phyloP scores from a whole-genome alignment of 2,329 filamentous ascomycete genomes.

The Penicillium psychrosexuale region DNA sequence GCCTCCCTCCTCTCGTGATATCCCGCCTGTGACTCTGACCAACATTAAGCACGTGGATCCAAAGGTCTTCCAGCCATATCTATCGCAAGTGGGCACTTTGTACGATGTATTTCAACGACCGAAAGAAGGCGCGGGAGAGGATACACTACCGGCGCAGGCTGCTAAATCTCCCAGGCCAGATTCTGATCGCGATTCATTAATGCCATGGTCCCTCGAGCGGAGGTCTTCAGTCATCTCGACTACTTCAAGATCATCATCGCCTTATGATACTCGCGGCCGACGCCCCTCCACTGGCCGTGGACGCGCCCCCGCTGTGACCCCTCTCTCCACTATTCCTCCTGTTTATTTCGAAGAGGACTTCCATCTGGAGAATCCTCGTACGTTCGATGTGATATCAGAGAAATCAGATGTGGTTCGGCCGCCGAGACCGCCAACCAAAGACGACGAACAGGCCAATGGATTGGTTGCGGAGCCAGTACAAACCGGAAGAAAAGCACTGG shows the following conservation, averaged over 20 bases:
- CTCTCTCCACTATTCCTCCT: constrained; percentile 82
- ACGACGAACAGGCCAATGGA: constrained; percentile 57
- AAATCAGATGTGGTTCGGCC: constrained; percentile 89
- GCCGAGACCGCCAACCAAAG: constrained; percentile 51
- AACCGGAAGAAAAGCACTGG: constrained; percentile 72
- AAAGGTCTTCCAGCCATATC: constrained; percentile 77
- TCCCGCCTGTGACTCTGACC: constrained; percentile 86
- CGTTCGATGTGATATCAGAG: constrained; percentile 95
- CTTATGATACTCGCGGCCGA: constrained; percentile 49
- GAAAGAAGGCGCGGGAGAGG: constrained; percentile 71
- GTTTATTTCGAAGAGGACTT: constrained; percentile 97
- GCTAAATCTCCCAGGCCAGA: constrained; percentile 48
- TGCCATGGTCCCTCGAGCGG: constrained; percentile 46
- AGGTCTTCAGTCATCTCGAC: constrained; percentile 44
- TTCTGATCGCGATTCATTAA: constrained; percentile 46
- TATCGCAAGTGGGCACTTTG: constrained; percentile 77
- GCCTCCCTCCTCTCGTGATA: constrained; percentile 80
- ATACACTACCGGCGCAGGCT: constrained; percentile 47
- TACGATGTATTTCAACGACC: constrained; percentile 86
- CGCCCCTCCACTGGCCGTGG: constrained; percentile 54
- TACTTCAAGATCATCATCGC: constrained; percentile 44
- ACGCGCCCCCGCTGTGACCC: constrained; percentile 69
- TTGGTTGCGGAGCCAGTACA: constrained; percentile 54
- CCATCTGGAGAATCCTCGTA: constrained; percentile 90
- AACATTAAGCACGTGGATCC: constrained; percentile 80